phyloP scores from a whole-genome alignment of 352 stramenopile genomes.

The Plasmopara muralis region DNA sequence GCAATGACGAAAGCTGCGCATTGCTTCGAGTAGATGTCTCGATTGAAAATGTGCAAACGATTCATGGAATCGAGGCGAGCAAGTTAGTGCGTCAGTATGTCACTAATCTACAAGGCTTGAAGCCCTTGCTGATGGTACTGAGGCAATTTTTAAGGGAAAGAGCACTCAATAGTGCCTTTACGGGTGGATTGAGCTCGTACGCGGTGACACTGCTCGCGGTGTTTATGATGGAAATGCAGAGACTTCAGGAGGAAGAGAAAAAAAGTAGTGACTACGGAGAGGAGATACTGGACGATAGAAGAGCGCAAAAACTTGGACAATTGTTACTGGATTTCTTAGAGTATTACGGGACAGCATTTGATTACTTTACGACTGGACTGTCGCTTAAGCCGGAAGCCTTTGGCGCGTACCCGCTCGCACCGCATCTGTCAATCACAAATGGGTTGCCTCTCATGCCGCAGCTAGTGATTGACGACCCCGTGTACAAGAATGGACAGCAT shows the following conservation, averaged over 20 bases:
- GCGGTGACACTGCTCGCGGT: constrained; percentile 78
- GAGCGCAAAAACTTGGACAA: constrained; percentile 37
- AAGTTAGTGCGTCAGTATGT: constrained; percentile 78
- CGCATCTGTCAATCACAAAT: constrained; percentile 34
- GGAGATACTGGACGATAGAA: constrained; percentile 16
- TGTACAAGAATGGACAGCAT: constrained; percentile 69
- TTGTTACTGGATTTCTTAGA: constrained; percentile 85
- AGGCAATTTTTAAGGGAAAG: constrained; percentile 85
- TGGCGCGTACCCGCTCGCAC: constrained; percentile 64
- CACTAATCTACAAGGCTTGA: constrained; percentile 50
- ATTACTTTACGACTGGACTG: constrained; percentile 70
- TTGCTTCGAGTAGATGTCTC: constrained; percentile 80
- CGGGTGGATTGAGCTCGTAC: constrained; percentile 85
- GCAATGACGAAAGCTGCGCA: constrained; percentile 18
- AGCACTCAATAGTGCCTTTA: constrained; percentile 86
- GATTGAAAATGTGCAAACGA: constrained; percentile 82
- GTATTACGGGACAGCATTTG: constrained; percentile 84
- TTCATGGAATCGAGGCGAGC: constrained; percentile 72
- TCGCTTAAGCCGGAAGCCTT: constrained; percentile 75
- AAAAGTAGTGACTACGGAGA: neutral
- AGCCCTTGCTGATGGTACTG: constrained; percentile 77
- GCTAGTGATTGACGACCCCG: constrained; percentile 78
- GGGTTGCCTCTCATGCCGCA: constrained; percentile 55
- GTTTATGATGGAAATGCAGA: constrained; percentile 70
- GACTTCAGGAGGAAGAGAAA: constrained; percentile 30